These are phyloP conservation scores for Podospora australis DNA, from an alignment of 495 filamentous ascomycete species.

Conservation along the genomic window DNA sequence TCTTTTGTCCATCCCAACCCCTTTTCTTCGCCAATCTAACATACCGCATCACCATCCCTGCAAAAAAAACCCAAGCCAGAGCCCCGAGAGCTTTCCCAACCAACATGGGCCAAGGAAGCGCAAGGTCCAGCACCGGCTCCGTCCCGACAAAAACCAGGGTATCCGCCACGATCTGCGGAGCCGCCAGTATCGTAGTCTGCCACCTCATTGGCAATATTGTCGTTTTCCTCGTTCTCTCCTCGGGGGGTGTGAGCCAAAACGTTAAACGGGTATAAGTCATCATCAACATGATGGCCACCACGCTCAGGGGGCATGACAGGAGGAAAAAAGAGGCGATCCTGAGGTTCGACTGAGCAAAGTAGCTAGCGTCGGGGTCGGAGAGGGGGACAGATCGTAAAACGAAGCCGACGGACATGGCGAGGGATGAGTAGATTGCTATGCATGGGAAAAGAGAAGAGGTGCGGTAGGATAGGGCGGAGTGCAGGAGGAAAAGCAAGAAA, in stretches of 20 bases:
- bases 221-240: background rate
- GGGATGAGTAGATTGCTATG: no score
- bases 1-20: background rate
- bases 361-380: no score
- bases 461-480: no score
- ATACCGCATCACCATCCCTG: slow-evolving; percentile 1
- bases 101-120: no score
- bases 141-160: background rate
- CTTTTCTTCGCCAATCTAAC: background rate
- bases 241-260: slow-evolving; percentile 7
- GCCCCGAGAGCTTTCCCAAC: slow-evolving; percentile 5
- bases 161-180: slow-evolving; percentile 6
- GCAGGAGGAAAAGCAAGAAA: no score
- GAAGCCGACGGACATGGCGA: no score
- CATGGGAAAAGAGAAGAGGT: no score
- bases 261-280: slow-evolving; percentile 12
- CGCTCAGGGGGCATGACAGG: no score
- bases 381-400: no score
- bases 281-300: no score
- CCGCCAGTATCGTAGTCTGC: slow-evolving; percentile 1
- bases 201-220: slow-evolving; percentile 5
- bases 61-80: slow-evolving; percentile 2
- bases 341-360: no score
- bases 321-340: no score
- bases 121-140: background rate